A percentile compares a stretch with the other conserved stretches of the same genome.
Conservation (phyloP, 805 yeast genomes). For the Candida morakotiae region DNA sequence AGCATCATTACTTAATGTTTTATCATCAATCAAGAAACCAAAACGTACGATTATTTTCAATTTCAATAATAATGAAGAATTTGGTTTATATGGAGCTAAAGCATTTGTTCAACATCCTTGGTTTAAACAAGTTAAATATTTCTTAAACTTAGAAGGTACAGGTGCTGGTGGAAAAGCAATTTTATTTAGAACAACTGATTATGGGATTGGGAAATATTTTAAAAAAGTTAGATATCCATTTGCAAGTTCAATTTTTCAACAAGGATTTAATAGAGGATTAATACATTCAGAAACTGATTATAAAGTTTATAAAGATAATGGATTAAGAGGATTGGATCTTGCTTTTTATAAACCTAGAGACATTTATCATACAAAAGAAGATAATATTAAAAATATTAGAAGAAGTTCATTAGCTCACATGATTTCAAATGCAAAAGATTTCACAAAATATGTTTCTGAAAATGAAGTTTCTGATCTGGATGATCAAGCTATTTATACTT, state of each 20-base stretch:
- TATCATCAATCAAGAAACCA: slow-evolving; percentile 53
- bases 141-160: slow-evolving; percentile 86
- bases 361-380: slow-evolving; percentile 75
- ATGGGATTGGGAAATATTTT: slow-evolving; percentile 59
- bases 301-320: slow-evolving; percentile 60
- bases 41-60: slow-evolving; percentile 72
- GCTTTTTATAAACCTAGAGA: slow-evolving; percentile 87
- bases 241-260: slow-evolving; percentile 77
- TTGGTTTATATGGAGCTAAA: slow-evolving; percentile 79
- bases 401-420: slow-evolving; percentile 79
- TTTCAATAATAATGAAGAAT: slow-evolving; percentile 87
- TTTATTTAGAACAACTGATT: slow-evolving; percentile 79
- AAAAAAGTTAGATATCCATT: slow-evolving; percentile 61
- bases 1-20: slow-evolving; percentile 71
- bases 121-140: slow-evolving; percentile 55
- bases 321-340: slow-evolving; percentile 81
- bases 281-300: slow-evolving; percentile 85
- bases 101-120: slow-evolving; percentile 72
- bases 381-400: slow-evolving; percentile 60
- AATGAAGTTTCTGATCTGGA: slow-evolving; percentile 28
- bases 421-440: slow-evolving; percentile 67
- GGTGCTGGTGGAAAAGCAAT: slow-evolving; percentile 88
- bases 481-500: slow-evolving; percentile 58
- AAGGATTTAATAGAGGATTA: slow-evolving; percentile 72
- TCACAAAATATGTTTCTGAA: slow-evolving; percentile 39